Evolutionary conservation across 768 basidiomycete species (phyloP).

Genomic region (Xanthoconium stramineum): DNA sequence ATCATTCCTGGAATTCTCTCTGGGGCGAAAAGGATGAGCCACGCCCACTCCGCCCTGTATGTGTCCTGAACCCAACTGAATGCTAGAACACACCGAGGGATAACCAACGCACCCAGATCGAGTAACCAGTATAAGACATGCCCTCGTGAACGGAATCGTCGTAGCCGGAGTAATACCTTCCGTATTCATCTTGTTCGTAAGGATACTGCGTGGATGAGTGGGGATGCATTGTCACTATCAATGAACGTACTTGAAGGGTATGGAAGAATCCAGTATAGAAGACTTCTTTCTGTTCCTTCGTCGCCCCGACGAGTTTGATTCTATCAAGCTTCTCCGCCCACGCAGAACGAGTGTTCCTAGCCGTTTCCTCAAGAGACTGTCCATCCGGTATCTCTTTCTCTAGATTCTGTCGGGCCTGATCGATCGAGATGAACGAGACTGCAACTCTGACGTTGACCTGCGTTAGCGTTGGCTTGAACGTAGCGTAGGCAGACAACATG

Average conservation of each 20-base stretch:
- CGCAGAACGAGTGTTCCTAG: constrained; percentile 40
- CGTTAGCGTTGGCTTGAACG: constrained; percentile 34
- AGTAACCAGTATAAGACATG: constrained; percentile 77
- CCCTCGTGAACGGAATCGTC: constrained; percentile 62
- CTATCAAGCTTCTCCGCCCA: constrained; percentile 60
- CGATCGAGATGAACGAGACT: constrained; percentile 71
- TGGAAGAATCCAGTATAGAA: constrained; percentile 67
- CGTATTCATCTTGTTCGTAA: constrained; percentile 67
- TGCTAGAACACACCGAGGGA: not conserved
- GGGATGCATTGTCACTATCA: not conserved
- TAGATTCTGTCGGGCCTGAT: constrained; percentile 56
- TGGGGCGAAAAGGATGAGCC: constrained; percentile 73
- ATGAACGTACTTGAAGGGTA: constrained; percentile 48
- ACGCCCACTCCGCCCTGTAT: constrained; percentile 75
- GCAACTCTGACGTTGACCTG: constrained; percentile 57
- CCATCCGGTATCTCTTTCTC: constrained; percentile 48
- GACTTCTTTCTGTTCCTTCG: constrained; percentile 41
- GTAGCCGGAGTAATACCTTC: constrained; percentile 74
- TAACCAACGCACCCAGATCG: constrained; percentile 58
- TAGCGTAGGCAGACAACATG: constrained; percentile 49
- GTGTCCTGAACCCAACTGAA: constrained; percentile 54
- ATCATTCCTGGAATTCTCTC: constrained; percentile 77
- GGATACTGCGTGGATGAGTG: constrained; percentile 53
- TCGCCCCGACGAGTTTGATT: constrained; percentile 48
- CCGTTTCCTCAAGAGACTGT: constrained; percentile 50